phyloP scores from a whole-genome alignment of 2,329 filamentous ascomycete genomes.

The Gliomastix tumulicola region DNA sequence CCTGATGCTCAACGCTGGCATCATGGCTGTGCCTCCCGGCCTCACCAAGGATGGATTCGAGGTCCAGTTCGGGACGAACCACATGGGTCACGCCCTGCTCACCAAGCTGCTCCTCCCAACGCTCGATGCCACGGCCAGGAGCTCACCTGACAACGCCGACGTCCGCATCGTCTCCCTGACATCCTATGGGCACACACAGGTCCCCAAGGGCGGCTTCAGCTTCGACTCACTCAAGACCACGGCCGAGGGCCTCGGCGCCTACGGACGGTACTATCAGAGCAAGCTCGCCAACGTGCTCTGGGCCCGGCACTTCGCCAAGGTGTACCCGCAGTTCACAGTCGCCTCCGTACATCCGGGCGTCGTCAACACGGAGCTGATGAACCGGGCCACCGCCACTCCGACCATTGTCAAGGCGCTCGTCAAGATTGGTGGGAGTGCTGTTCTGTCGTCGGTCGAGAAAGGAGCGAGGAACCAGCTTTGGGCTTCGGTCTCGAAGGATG shows the following conservation, averaged over 20 bases:
- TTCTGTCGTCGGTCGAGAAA: background rate
- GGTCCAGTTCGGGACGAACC: slow-evolving; percentile 36
- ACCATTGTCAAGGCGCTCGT: background rate
- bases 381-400: background rate
- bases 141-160: slow-evolving; percentile 5
- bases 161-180: background rate
- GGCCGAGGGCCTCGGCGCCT: background rate
- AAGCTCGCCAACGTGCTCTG: slow-evolving; percentile 16
- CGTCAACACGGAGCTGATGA: slow-evolving; percentile 9
- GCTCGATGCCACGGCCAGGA: slow-evolving; percentile 11
- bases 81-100: slow-evolving; percentile 37
- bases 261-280: slow-evolving; percentile 13
- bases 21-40: slow-evolving; percentile 24
- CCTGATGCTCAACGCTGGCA: slow-evolving; percentile 35
- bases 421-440: background rate
- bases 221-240: slow-evolving; percentile 13
- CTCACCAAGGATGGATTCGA: slow-evolving; percentile 36
- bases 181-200: background rate
- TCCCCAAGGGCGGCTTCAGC: slow-evolving; percentile 5
- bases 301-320: slow-evolving; percentile 10
- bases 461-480: slow-evolving; percentile 24
- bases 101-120: slow-evolving; percentile 23
- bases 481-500: slow-evolving; percentile 18
- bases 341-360: slow-evolving; percentile 10
- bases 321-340: slow-evolving; percentile 9